Evolutionary conservation across 768 basidiomycete species (phyloP).

Genomic region (Calocera cornea): DNA sequence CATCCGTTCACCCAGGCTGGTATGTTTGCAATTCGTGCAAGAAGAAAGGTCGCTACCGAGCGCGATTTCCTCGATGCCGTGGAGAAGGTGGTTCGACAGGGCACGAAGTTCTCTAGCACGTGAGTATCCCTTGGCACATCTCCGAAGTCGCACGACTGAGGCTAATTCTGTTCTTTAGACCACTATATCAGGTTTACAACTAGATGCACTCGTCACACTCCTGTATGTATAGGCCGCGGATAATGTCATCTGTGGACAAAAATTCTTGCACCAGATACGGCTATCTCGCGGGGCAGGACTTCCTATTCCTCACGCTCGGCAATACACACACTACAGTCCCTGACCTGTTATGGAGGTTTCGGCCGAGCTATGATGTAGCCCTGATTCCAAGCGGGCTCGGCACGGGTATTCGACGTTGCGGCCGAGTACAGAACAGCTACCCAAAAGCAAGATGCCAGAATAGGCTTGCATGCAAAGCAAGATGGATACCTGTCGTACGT

Average conservation of each 20-base stretch:
- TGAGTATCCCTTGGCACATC: constrained; percentile 33
- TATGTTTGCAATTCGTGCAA: constrained; percentile 98
- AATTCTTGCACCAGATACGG: not conserved
- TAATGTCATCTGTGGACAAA: constrained; percentile 3
- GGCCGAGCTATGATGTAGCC: not conserved
- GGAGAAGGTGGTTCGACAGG: constrained; percentile 95
- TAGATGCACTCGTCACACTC: constrained; percentile 29
- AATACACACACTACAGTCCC: not conserved
- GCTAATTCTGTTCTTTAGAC: constrained; percentile 32
- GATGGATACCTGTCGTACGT: not conserved
- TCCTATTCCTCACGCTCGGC: not conserved
- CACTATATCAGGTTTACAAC: constrained; percentile 88
- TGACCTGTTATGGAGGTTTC: not conserved
- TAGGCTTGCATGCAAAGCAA: not conserved
- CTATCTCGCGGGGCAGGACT: not conserved
- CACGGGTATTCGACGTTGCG: constrained; percentile 3
- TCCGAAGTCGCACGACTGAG: constrained; percentile 1
- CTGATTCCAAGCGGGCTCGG: not conserved
- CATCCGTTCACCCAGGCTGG: constrained; percentile 48
- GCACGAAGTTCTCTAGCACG: constrained; percentile 96
- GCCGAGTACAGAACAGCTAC: not conserved
- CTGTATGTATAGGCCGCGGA: constrained; percentile 5
- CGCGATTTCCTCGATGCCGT: constrained; percentile 96
- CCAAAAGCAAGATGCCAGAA: not conserved
- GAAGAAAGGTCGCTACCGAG: constrained; percentile 93